phyloP scores from a whole-genome alignment of 176 grass and related monocot species.

The Avena atlantica region DNA sequence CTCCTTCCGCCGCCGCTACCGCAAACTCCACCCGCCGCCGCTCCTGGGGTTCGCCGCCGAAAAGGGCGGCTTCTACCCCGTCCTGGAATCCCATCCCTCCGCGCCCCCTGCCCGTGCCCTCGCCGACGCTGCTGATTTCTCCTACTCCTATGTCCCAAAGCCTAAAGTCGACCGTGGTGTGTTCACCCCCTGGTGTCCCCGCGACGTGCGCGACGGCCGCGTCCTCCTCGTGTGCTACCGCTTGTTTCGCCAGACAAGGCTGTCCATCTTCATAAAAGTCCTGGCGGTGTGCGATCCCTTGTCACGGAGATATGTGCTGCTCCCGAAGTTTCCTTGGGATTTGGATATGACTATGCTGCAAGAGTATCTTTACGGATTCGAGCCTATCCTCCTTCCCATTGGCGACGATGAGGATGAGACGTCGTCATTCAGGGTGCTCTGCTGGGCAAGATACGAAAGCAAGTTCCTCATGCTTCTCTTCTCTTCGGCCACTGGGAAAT shows the following conservation, averaged over 20 bases:
- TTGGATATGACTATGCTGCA: neutral
- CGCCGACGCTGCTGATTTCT: neutral
- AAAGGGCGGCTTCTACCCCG: neutral
- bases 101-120: neutral
- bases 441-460: neutral
- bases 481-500: neutral
- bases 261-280: neutral
- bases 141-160: slow-evolving; percentile 8
- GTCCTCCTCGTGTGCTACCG: neutral
- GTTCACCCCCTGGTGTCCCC: neutral
- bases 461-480: neutral
- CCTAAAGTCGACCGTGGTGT: neutral
- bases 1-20: slow-evolving; percentile 18
- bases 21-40: slow-evolving; percentile 9
- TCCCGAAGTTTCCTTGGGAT: neutral
- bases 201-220: neutral
- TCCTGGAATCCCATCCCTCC: slow-evolving; percentile 12
- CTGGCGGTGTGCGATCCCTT: slow-evolving; percentile 35
- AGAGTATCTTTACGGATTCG: neutral
- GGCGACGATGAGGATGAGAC: neutral
- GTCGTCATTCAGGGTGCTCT: slow-evolving; percentile 35
- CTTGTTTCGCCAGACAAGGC: neutral
- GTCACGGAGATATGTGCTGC: neutral
- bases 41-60: slow-evolving; percentile 15
- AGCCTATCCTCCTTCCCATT: neutral